These are phyloP conservation scores for Gossypium gossypioides DNA, from an alignment of 441 rosid species.

Conservation along the genomic window DNA sequence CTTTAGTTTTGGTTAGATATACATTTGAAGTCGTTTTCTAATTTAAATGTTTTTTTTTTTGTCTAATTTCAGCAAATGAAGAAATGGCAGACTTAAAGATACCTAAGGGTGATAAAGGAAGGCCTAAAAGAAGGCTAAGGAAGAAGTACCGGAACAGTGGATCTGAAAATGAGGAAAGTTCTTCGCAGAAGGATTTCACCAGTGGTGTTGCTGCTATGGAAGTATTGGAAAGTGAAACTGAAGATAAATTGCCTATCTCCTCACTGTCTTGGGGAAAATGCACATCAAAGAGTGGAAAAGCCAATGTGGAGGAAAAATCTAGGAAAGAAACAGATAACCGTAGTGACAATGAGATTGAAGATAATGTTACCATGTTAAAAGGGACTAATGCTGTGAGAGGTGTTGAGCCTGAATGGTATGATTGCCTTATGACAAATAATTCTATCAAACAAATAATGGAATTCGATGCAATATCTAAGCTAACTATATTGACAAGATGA, in stretches of 20 bases:
- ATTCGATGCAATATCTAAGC: not conserved
- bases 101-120: constrained; percentile 21
- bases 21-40: not conserved
- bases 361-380: not conserved
- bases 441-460: not conserved
- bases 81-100: constrained; percentile 18
- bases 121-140: constrained; percentile 28
- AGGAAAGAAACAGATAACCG: constrained; percentile 14
- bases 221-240: constrained; percentile 20
- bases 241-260: constrained; percentile 24
- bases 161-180: constrained; percentile 34
- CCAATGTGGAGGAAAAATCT: constrained; percentile 6
- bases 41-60: not conserved
- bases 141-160: constrained; percentile 26
- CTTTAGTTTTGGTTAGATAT: not conserved
- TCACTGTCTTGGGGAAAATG: constrained; percentile 16
- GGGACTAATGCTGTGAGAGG: constrained; percentile 6
- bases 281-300: constrained; percentile 11
- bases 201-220: constrained; percentile 5
- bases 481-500: not conserved
- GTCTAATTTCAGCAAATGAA: constrained; percentile 22
- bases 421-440: not conserved
- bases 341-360: constrained; percentile 4
- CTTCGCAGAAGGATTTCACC: constrained; percentile 11
- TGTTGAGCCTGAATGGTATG: constrained; percentile 29